Evolutionary conservation across 495 filamentous ascomycete species (phyloP).

Genomic region (Trichocladium uniseriatum): DNA sequence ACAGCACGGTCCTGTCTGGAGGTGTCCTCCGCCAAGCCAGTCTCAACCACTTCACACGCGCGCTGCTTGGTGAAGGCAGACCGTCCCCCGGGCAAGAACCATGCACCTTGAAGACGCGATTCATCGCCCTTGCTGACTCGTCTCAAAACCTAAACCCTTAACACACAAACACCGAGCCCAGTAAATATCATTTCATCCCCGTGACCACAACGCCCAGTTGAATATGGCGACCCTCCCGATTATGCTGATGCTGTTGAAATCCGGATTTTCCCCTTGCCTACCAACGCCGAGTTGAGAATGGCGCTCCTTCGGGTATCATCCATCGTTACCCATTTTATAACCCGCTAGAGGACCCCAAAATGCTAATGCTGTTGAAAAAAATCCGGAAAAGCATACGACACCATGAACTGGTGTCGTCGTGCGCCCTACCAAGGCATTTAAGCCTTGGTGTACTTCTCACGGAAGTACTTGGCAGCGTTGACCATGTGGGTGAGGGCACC

Average conservation of each 20-base stretch:
- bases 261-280: slow-evolving; percentile 23
- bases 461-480: slow-evolving; percentile 92
- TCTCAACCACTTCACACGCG: slow-evolving; percentile 11
- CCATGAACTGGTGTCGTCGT: slow-evolving; percentile 9
- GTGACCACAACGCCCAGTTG: slow-evolving; percentile 26
- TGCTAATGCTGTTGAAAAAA: slow-evolving; percentile 35
- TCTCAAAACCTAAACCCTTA: not conserved
- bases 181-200: slow-evolving; percentile 11
- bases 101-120: slow-evolving; percentile 20
- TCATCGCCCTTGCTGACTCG: slow-evolving; percentile 2
- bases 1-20: slow-evolving; percentile 1
- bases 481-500: slow-evolving; percentile 87
- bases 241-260: slow-evolving; percentile 30
- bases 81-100: slow-evolving; percentile 10
- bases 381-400: slow-evolving; percentile 20
- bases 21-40: not conserved
- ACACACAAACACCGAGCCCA: slow-evolving; percentile 6
- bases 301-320: slow-evolving; percentile 29
- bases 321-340: slow-evolving; percentile 22
- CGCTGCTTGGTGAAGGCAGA: slow-evolving; percentile 18
- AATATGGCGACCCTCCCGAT: slow-evolving; percentile 25
- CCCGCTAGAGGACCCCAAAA: slow-evolving; percentile 28
- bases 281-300: slow-evolving; percentile 31
- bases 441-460: slow-evolving; percentile 60
- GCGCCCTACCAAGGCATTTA: slow-evolving; percentile 12